Evolutionary conservation across 495 filamentous ascomycete genomes (phyloP).

Genomic region (Aspergillus coremiiformis): DNA sequence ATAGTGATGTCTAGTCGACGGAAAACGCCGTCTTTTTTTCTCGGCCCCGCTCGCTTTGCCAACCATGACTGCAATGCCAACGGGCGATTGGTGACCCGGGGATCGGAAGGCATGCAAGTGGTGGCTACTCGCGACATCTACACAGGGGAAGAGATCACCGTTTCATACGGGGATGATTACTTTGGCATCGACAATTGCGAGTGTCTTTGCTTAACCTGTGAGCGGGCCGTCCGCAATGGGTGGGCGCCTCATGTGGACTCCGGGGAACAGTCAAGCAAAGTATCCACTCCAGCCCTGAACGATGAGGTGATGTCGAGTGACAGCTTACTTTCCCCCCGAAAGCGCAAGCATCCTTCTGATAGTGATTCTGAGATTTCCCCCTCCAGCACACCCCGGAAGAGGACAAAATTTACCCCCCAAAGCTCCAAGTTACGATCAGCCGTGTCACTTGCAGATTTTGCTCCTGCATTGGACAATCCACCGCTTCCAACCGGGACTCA

Average conservation of each 20-base stretch:
- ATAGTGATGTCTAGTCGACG: slow-evolving; percentile 90
- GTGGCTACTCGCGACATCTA: slow-evolving; percentile 72
- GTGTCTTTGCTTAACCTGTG: slow-evolving; percentile 85
- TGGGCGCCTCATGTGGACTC: slow-evolving; percentile 54
- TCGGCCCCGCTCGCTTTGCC: slow-evolving; percentile 90
- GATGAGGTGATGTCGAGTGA: slow-evolving; percentile 21
- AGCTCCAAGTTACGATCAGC: slow-evolving; percentile 37
- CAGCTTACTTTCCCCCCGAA: slow-evolving; percentile 20
- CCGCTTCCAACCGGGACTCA: not conserved
- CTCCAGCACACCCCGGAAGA: slow-evolving; percentile 30
- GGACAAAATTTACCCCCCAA: slow-evolving; percentile 32
- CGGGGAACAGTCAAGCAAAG: slow-evolving; percentile 23
- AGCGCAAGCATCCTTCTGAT: slow-evolving; percentile 37
- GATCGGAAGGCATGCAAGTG: slow-evolving; percentile 81
- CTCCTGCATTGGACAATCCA: slow-evolving; percentile 6
- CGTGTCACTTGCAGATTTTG: slow-evolving; percentile 27
- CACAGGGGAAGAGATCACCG: slow-evolving; percentile 89
- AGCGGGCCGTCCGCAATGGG: slow-evolving; percentile 66
- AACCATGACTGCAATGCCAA: slow-evolving; percentile 98
- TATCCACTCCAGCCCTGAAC: slow-evolving; percentile 29
- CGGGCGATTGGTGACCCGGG: slow-evolving; percentile 71
- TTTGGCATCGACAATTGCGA: slow-evolving; percentile 94
- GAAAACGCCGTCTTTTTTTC: slow-evolving; percentile 78
- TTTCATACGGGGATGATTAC: slow-evolving; percentile 91
- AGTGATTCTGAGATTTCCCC: slow-evolving; percentile 30